Evolutionary conservation across 2,329 filamentous ascomycete species (phyloP), one percentile per base, ranked within the genome.

Genomic region (Fusarium sp.): DNA sequence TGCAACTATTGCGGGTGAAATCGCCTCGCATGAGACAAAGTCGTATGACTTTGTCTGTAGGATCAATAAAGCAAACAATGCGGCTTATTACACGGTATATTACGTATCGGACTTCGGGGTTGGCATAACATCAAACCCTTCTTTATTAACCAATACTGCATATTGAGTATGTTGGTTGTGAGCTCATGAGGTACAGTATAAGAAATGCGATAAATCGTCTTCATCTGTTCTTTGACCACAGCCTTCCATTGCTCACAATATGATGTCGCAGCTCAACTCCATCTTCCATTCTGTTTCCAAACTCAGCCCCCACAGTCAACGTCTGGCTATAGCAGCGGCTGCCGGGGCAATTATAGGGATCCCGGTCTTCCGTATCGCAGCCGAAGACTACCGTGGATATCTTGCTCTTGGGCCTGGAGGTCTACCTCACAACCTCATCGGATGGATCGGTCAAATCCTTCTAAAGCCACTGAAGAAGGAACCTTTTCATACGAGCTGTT

Each of bases 371-470:
- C 70, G 70, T 4, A 31, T 58, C 33, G 70, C 59, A 7, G 38
- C 45, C 14, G 39, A 55, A 12, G 66, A 71, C 37, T 73, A 73
- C 18, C 51, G 38, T 44, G 70, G 56, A 5, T 73, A 73, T 39
- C 48, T 73, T n/a, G 63, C 41, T 33, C 68, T 73, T 15, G 70
- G 66, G 16, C 70, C 70, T 3, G 64, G 64, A 15, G 64, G 64
- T 27, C 54, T 11, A 11, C 64, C 64, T 52, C 51, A 73, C 23
- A 73, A 68, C 23, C n/a, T 63, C 35, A 23, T 68, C 27, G 70
- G 70, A 37, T 73, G 70, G 70, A 14, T 73, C 4, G 58, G 52
- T 3, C 70, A 73, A 44, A 58, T 73, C 8, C 60, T 59, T 4
- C 12, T 73, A 5, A 65, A 65, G 31, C 70, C 70, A 11, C 21